Evolutionary conservation across 345 rosid genomes (phyloP), one percentile per base, ranked within the genome.

Genomic region (Dovyalis caffra): DNA sequence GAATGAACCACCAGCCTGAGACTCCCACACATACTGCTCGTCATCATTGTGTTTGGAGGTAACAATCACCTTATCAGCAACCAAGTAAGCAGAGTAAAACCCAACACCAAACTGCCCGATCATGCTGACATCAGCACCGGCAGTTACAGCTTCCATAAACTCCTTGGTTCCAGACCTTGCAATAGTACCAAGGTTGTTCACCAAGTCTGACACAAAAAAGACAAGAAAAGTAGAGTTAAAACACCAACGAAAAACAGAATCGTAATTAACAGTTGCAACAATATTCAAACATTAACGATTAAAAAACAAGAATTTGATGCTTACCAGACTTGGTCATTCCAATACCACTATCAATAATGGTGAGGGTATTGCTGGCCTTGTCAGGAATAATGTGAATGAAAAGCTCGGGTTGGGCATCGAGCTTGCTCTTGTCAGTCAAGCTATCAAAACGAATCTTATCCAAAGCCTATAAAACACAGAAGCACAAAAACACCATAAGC

Each of bases 91-190:
- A 3, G 38, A 69, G 60, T 69, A 69, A 31, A 69, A 69, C 57
- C 60, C 72, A 69, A 69, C 72, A 16, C 72, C 72, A 45, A 69
- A 69, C 56, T 69, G 72, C 5, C 72, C 72, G 4, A 69, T 69
- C 72, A 69, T 69, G 38, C 71, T 68, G 10, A 68, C 56, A 43
- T 68, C 56, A 25, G 56, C 71, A 21, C 56, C 71, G 43, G 53
- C 56, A 40, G 71, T 28, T 2, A 68, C 28, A 16, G 56, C 71
- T 40, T 68, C 71, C 71, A 68, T 68, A 21, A 68, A 68, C 32
- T 66, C 49, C 31, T 66, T 66, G 4, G 51, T 64, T 18, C 68
- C 68, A 33, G 68, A 64, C 68, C 68, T 64, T 16, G 68, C 68
- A 21, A 64, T 64, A 26, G 68, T 64, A 31, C 68, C 68, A 64